phyloP scores from a whole-genome alignment of 306 rosid genomes.

The Lupinus albus region DNA sequence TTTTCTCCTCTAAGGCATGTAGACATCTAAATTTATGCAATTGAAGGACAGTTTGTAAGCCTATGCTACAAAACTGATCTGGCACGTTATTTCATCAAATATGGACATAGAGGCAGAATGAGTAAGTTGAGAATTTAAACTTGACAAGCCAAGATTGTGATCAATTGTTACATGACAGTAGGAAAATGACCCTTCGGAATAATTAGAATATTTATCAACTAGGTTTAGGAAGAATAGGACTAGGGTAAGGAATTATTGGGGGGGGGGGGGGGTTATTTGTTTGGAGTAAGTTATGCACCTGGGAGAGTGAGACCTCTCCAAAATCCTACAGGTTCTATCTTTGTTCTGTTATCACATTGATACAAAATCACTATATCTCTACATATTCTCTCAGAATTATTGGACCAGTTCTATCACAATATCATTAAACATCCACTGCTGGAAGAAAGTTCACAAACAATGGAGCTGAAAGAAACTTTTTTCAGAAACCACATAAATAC shows the following conservation, averaged over 20 bases:
- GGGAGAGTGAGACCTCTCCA: too few relatives aligned
- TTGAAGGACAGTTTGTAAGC: background rate
- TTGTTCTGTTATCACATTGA: too few relatives aligned
- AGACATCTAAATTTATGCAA: slow-evolving; percentile 14
- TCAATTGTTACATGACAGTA: background rate
- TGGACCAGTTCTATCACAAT: too few relatives aligned
- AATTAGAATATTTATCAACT: slow-evolving; percentile 6
- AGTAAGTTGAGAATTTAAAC: background rate
- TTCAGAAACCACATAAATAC: slow-evolving; percentile 1
- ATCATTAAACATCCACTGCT: slow-evolving; percentile 4
- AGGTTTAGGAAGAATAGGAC: too few relatives aligned
- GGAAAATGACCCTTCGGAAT: slow-evolving; percentile 12
- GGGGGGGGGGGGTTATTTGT: too few relatives aligned
- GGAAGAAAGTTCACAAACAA: slow-evolving; percentile 13
- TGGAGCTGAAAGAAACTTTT: slow-evolving; percentile 30
- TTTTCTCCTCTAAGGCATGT: slow-evolving; percentile 14
- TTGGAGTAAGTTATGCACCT: too few relatives aligned
- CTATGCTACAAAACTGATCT: background rate
- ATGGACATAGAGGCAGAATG: background rate
- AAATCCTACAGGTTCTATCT: too few relatives aligned
- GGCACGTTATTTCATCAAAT: slow-evolving; percentile 3
- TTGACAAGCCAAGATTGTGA: background rate
- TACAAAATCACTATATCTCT: too few relatives aligned
- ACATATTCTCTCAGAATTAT: too few relatives aligned
- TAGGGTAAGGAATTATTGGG: too few relatives aligned